Evolutionary conservation across 2,329 filamentous ascomycete genomes (phyloP).

Genomic region (Corinectria fuckeliana): DNA sequence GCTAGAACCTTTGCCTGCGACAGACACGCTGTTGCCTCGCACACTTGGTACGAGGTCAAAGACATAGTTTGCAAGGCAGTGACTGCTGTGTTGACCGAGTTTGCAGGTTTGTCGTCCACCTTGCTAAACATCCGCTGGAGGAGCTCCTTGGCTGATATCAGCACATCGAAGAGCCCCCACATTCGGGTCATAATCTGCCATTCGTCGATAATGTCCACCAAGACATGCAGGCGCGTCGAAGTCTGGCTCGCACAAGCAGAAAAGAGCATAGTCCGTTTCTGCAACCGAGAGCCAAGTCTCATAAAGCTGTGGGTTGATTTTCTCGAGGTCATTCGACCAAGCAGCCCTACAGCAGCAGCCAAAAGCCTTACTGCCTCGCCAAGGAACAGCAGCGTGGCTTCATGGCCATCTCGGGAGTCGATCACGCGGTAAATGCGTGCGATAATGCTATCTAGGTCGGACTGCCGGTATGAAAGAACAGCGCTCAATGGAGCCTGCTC

Average conservation of each 20-base stretch:
- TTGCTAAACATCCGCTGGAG: background rate
- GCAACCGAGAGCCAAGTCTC: background rate
- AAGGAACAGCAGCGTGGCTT: conserved; percentile 10
- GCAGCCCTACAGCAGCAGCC: conserved; percentile 2
- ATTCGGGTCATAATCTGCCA: conserved; percentile 18
- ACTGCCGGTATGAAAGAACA: background rate
- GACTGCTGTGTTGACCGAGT: background rate
- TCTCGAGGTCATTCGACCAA: background rate
- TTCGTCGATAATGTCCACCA: conserved; percentile 12
- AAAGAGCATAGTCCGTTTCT: background rate
- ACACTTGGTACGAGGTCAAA: conserved; percentile 9
- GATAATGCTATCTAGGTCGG: background rate
- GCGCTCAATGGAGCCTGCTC: background rate
- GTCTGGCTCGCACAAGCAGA: background rate
- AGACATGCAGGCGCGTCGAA: conserved; percentile 6
- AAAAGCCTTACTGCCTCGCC: conserved; percentile 9
- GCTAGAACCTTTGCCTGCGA: background rate
- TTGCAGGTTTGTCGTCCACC: background rate
- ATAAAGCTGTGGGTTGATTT: background rate
- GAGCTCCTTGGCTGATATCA: conserved; percentile 7
- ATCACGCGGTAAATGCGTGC: conserved; percentile 4
- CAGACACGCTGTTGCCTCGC: conserved; percentile 7
- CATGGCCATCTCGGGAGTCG: conserved; percentile 12
- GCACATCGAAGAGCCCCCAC: conserved; percentile 17
- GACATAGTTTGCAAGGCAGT: background rate